Evolutionary conservation across 2,329 filamentous ascomycete species (phyloP).

Genomic region (Lojkania enalia): DNA sequence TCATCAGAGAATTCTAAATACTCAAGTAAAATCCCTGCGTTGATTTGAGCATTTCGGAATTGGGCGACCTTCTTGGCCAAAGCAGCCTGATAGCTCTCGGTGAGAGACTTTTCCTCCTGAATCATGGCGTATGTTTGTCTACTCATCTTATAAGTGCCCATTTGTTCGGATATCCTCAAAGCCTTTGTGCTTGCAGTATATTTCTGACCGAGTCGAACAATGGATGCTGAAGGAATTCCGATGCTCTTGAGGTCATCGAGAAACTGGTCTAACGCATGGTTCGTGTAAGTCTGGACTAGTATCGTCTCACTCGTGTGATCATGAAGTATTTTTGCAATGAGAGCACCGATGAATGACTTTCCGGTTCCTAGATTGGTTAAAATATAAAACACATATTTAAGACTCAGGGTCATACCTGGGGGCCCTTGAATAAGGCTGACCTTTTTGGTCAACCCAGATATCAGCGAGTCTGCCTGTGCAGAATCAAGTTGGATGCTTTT

Average conservation of each 20-base stretch:
- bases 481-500: slow-evolving; percentile 49
- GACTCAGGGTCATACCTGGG: slow-evolving; percentile 56
- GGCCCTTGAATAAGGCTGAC: slow-evolving; percentile 72
- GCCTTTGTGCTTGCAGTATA: slow-evolving; percentile 53
- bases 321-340: slow-evolving; percentile 61
- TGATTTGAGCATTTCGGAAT: slow-evolving; percentile 14
- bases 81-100: slow-evolving; percentile 34
- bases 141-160: slow-evolving; percentile 35
- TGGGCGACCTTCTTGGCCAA: slow-evolving; percentile 16
- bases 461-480: slow-evolving; percentile 62
- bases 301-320: slow-evolving; percentile 56
- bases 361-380: slow-evolving; percentile 61
- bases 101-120: slow-evolving; percentile 44
- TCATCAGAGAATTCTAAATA: slow-evolving; percentile 59
- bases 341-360: slow-evolving; percentile 73
- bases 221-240: slow-evolving; percentile 54
- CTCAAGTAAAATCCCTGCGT: slow-evolving; percentile 43
- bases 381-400: neutral
- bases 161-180: slow-evolving; percentile 54
- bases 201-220: slow-evolving; percentile 68
- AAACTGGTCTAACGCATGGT: slow-evolving; percentile 53
- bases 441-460: slow-evolving; percentile 55
- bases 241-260: slow-evolving; percentile 65
- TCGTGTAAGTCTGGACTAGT: slow-evolving; percentile 70
- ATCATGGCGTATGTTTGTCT: slow-evolving; percentile 48